phyloP scores from a whole-genome alignment of 305 asterid species.

The Solanum chacoense region DNA sequence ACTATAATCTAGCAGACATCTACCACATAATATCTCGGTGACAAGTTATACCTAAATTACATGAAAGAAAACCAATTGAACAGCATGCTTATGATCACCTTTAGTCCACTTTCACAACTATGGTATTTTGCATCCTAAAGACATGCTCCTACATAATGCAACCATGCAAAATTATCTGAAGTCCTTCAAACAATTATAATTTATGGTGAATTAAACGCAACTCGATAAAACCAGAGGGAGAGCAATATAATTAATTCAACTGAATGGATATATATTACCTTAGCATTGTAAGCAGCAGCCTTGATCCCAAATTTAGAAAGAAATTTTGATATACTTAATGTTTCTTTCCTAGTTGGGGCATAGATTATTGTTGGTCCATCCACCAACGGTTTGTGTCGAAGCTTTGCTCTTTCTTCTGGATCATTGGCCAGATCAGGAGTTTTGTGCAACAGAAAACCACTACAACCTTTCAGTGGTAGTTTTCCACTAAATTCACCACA shows the following conservation, averaged over 20 bases:
- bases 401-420: slow-evolving; percentile 25
- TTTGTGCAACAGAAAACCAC: slow-evolving; percentile 11
- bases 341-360: slow-evolving; percentile 71
- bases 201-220: neutral
- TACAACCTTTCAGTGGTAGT: slow-evolving; percentile 14
- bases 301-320: slow-evolving; percentile 46
- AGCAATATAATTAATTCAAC: neutral
- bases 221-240: neutral
- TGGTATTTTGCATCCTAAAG: neutral
- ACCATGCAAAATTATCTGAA: neutral
- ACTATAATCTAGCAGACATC: neutral
- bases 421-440: slow-evolving; percentile 16
- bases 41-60: neutral
- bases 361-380: slow-evolving; percentile 62
- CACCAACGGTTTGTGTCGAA: slow-evolving; percentile 20
- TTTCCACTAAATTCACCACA: slow-evolving; percentile 56
- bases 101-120: neutral
- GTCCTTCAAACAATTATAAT: neutral
- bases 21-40: neutral
- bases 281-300: slow-evolving; percentile 78
- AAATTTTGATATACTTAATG: slow-evolving; percentile 50
- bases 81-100: neutral
- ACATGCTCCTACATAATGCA: neutral
- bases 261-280: slow-evolving; percentile 24
- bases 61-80: neutral